Base-by-base conservation (phyloP, 176 grass and related monocot species). In the Thinopyrum elongatum region DNA sequence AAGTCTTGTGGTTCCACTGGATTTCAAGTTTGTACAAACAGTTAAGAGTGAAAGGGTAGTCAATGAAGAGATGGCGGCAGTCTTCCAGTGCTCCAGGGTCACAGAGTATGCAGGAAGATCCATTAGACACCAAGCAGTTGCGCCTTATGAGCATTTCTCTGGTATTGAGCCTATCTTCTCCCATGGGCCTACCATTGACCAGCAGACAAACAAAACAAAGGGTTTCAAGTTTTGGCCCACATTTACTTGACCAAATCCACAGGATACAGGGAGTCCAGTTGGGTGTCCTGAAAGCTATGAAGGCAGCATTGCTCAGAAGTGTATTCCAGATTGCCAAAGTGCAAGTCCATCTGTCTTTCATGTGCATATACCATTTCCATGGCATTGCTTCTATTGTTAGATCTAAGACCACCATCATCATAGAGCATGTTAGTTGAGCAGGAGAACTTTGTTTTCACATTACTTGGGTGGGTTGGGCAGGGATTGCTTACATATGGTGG, bases 341-440 rank as follows among this genome's bases (percentile, higher is more conserved):
- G 53, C 53, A 57, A 7, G 53, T 57, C 53, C 53, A 57, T 57
- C 53, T 57, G 19, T 21, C 19, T 22, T 22, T 57, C 53, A 57
- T 57, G 33, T 19, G 36, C 6, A 77, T 85, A 58, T 78, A 19
- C 4, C 75, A 42, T 70, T 51, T 79, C 46, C 84, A 67, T 67
- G 44, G 23, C 31, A 68, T 58, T 78, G 63, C n/a, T 78, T 41
- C n/a, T 15, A 29, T n/a, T 16, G 16, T 29, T 38, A 39, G 44
- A 69, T 29, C 0, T 36, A 30, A 70, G 23, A 79, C 46, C 65
- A 60, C 30, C 5, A 16, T 53, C 29, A 67, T 61, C 59, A 67
- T 6, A 59, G 29, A 23, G 39, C 47, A 70, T 59, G 33, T 41
- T n/a, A 68, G 61, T 65, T 53, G 33, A 68, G 26, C 15, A 1